Percentiles rank a stretch among this genome's conserved stretches.
Evolutionary conservation across 768 basidiomycete species (phyloP).

Genomic region (Kwoniella sp.): DNA sequence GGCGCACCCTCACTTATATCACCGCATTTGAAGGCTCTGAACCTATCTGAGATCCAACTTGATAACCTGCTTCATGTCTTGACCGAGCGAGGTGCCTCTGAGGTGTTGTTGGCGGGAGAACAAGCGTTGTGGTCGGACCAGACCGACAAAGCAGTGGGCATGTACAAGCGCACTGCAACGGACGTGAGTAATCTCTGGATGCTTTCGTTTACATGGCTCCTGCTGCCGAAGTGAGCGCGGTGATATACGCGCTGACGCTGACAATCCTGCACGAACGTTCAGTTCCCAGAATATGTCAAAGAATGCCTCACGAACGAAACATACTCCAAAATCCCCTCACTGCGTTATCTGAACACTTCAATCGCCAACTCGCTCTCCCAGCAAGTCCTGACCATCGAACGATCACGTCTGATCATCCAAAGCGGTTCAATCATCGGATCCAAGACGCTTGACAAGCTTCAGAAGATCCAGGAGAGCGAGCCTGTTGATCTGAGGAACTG

Average conservation of each 20-base stretch:
- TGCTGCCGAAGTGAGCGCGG: too few species aligned
- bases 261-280: neutral
- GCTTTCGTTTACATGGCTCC: too few species aligned
- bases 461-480: neutral
- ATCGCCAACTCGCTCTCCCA: slow-evolving; percentile 28
- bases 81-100: slow-evolving; percentile 34
- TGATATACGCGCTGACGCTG: too few species aligned
- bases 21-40: slow-evolving; percentile 18
- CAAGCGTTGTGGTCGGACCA: slow-evolving; percentile 17
- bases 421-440: slow-evolving; percentile 3
- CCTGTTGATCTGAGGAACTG: slow-evolving; percentile 39
- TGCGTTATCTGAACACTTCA: slow-evolving; percentile 21
- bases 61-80: slow-evolving; percentile 38
- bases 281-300: slow-evolving; percentile 40
- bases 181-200: slow-evolving; percentile 29
- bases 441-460: neutral
- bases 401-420: slow-evolving; percentile 6
- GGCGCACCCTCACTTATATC: slow-evolving; percentile 17
- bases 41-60: slow-evolving; percentile 40
- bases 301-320: slow-evolving; percentile 39
- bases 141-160: slow-evolving; percentile 24
- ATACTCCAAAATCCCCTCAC: slow-evolving; percentile 39
- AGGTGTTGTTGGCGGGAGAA: slow-evolving; percentile 18
- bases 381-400: slow-evolving; percentile 17
- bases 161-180: slow-evolving; percentile 24